phyloP scores from a whole-genome alignment of 345 rosid genomes.

The Capsella bursapastoris region DNA sequence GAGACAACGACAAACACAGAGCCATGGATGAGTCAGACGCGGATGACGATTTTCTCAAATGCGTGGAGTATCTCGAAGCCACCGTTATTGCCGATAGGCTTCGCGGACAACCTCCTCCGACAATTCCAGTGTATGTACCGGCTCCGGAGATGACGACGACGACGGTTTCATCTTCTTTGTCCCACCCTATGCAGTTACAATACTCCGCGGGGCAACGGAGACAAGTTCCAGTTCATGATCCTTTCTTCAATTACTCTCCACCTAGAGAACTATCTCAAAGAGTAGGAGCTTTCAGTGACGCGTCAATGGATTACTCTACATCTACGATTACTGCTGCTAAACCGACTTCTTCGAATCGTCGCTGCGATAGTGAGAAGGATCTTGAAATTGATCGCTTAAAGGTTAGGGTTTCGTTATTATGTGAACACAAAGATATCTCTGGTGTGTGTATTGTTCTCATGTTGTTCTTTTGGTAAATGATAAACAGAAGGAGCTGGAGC shows the following conservation, averaged over 20 bases:
- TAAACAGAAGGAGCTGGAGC: constrained; percentile 69
- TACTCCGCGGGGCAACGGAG: constrained; percentile 17
- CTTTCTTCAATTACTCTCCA: constrained; percentile 62
- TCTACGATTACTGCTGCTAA: constrained; percentile 7
- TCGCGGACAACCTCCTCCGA: neutral
- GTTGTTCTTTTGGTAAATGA: constrained; percentile 18
- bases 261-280: constrained; percentile 80
- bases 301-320: neutral
- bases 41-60: constrained; percentile 34
- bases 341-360: constrained; percentile 37
- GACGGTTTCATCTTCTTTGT: constrained; percentile 19
- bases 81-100: constrained; percentile 51
- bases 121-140: constrained; percentile 18
- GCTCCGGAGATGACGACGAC: constrained; percentile 27
- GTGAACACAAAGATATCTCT: neutral
- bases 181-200: constrained; percentile 26
- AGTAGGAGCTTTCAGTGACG: constrained; percentile 22
- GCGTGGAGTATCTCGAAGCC: constrained; percentile 50
- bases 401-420: constrained; percentile 52
- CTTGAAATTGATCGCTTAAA: constrained; percentile 66
- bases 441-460: neutral
- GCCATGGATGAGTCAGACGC: constrained; percentile 34
- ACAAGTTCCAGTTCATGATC: constrained; percentile 1
- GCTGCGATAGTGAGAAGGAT: constrained; percentile 48
- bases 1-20: neutral